Evolutionary conservation across 768 basidiomycete genomes (phyloP), one percentile per base, ranked within the genome.

Genomic region (Auriscalpium microsporum): DNA sequence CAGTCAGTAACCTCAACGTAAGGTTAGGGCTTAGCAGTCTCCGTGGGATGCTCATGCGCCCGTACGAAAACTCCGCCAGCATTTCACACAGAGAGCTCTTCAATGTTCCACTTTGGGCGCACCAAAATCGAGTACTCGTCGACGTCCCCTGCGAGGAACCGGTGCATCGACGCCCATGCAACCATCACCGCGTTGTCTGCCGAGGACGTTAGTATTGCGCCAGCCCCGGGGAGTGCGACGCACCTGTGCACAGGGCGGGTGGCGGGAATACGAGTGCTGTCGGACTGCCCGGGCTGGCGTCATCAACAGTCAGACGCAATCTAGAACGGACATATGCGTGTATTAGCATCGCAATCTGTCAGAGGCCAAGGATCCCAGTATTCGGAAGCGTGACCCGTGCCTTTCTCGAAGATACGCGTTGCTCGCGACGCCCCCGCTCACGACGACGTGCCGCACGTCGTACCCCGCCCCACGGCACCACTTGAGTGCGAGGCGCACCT

Each of bases 181-280:
- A 97, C 90, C 95, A 98, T 98, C 9, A 82, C 94, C 1, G 95
- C 95, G 67, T 97, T 98, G 64, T 97, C 95, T 94, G 60, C 0
- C 4, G 19, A 28, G 3, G 33, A 28, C 21, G 37, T 14, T 33
- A 33, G 38, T 19, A 47, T 11, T 40, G 21, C 45, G 51, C 40
- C 52, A 28, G 42, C 13, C 16, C 38, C 52, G 5, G 36, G 33
- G 28, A 19, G n/a, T 17, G 8, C n/a, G 16, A 59, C 73, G 53
- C 55, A 88, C 91, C 91, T 65, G 92, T 95, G 65, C 94, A 97
- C 2, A 94, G 72, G 10, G 74, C 67, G 0, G 79, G 74, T 0
- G 92, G 90, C n/a, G 93, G 93, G 64, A 86, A 93, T 35, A 82
- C 67, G 8, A 88, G 69, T 1, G 69, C 64, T 52, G 84, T 72